Base-by-base conservation (phyloP, 2,329 filamentous ascomycete genomes). In the Dothideomycetes sp. region DNA sequence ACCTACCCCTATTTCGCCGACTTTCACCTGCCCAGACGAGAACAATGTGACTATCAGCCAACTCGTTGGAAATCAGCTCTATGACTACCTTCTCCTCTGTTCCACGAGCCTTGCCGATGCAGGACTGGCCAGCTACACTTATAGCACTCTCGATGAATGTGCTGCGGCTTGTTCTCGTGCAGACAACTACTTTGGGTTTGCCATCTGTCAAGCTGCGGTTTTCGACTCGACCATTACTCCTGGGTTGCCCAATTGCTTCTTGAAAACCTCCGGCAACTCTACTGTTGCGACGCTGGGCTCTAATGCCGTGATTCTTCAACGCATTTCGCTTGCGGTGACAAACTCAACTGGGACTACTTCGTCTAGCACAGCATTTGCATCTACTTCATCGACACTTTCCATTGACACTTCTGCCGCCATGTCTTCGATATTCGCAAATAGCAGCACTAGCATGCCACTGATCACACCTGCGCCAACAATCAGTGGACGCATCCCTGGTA, bases 51-150 rank as follows among this genome's bases (percentile, higher is more conserved):
- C 48, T 8, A 48, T 56, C 40, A 55, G 51, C 37, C 53, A 59
- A 42, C 43, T 60, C 38, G 44, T 59, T 16, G 52, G 49, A 34
- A 45, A 39, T 12, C 48, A 54, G 32, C 49, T 51, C 29, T 60
- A 54, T 46, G 53, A 55, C 41, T 60, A 56, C 44, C 42, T 49
- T n/a, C 45, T 59, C 15, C 44, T 50, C 19, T 60, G 57, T 38
- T 52, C 53, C 31, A 53, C 49, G n/a, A 51, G 54, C 17, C 45
- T 58, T n/a, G 45, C 48, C 7, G 51, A 54, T 17, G 36, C 46
- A 12, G 48, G 52, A 17, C 49, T 52, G 37, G 42, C 43, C 15
- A 40, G 47, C 3, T 47, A 52, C 8, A 47, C 43, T 11, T 58
- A 56, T 40, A 43, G 39, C 34, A 52, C 46, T 16, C 54, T 55